These are phyloP conservation scores for Retiboletus fuscus DNA, from an alignment of 1,284 basidiomycete species.

Conservation along the genomic window DNA sequence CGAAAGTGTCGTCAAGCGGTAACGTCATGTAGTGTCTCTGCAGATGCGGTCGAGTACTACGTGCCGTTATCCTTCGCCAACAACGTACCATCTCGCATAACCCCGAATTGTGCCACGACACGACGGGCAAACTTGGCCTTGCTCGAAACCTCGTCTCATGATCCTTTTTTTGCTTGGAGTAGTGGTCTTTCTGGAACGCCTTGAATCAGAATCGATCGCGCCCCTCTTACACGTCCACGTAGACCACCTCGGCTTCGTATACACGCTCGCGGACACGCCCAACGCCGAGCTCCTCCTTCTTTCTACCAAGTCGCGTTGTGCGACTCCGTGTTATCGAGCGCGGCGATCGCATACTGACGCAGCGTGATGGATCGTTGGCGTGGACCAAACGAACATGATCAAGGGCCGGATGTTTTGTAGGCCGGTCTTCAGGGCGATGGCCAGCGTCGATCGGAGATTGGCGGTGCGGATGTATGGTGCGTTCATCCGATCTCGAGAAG, in stretches of 20 bases:
- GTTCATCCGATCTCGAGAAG: slow-evolving; percentile 71
- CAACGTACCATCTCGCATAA: too few species aligned
- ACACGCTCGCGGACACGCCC: slow-evolving; percentile 53
- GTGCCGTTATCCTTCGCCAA: too few species aligned
- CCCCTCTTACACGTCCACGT: slow-evolving; percentile 69
- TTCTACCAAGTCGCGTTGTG: slow-evolving; percentile 77
- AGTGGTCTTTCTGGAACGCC: too few species aligned
- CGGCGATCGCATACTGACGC: slow-evolving; percentile 61
- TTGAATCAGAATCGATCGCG: slow-evolving; percentile 48
- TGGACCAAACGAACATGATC: slow-evolving; percentile 64
- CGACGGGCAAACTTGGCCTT: too few species aligned
- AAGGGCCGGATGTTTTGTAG: slow-evolving; percentile 85
- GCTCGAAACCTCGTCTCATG: too few species aligned
- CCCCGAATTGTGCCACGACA: too few species aligned
- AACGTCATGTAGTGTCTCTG: too few species aligned
- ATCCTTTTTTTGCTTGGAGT: slow-evolving; percentile 53
- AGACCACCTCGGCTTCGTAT: slow-evolving; percentile 65
- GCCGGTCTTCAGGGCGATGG: slow-evolving; percentile 68
- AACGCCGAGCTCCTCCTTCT: slow-evolving; percentile 68
- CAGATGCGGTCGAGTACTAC: too few species aligned
- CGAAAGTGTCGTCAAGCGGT: too few species aligned
- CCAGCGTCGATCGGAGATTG: slow-evolving; percentile 68
- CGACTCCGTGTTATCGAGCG: slow-evolving; percentile 60
- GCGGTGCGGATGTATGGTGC: slow-evolving; percentile 69
- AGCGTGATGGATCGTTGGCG: slow-evolving; percentile 75